phyloP scores from a whole-genome alignment of 192 early-diverging fungal genomes.

The Tieghemiomyces parasiticus region DNA sequence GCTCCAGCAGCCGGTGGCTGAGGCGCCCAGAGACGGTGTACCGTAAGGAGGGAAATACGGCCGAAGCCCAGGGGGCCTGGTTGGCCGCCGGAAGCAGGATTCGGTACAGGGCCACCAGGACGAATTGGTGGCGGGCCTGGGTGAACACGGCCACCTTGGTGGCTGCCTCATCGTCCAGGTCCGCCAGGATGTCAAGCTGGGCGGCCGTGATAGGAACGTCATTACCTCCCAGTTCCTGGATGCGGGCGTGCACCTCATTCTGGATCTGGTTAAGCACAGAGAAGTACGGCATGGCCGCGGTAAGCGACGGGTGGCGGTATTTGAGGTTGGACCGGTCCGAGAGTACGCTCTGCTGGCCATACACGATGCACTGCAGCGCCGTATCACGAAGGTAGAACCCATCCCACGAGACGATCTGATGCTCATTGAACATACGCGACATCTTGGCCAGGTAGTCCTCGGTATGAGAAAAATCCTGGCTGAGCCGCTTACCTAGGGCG shows the following conservation, averaged over 20 bases:
- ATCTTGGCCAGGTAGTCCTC: constrained; percentile 58
- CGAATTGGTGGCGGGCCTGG: constrained; percentile 24
- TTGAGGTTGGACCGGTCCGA: constrained; percentile 51
- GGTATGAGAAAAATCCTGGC: constrained; percentile 48
- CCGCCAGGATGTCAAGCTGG: neutral
- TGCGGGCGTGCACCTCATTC: too few relatives aligned
- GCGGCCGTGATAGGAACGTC: neutral
- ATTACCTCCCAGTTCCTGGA: too few relatives aligned
- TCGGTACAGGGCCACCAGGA: constrained; percentile 27
- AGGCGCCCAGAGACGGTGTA: constrained; percentile 50
- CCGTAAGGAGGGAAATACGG: constrained; percentile 7
- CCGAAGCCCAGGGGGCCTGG: neutral
- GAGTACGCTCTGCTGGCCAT: constrained; percentile 41
- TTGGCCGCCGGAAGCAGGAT: constrained; percentile 18
- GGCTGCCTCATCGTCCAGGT: constrained; percentile 13
- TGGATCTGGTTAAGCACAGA: too few relatives aligned
- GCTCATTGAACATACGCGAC: constrained; percentile 54
- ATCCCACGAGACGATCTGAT: constrained; percentile 53
- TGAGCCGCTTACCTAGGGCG: constrained; percentile 35
- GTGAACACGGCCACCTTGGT: constrained; percentile 27
- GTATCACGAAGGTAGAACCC: constrained; percentile 61
- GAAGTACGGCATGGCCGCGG: constrained; percentile 41
- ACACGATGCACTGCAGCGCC: constrained; percentile 54
- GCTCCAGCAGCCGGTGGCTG: constrained; percentile 48
- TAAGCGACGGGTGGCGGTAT: constrained; percentile 49